Evolutionary conservation across 345 rosid genomes (phyloP).

Genomic region (Syzygium jambos): DNA sequence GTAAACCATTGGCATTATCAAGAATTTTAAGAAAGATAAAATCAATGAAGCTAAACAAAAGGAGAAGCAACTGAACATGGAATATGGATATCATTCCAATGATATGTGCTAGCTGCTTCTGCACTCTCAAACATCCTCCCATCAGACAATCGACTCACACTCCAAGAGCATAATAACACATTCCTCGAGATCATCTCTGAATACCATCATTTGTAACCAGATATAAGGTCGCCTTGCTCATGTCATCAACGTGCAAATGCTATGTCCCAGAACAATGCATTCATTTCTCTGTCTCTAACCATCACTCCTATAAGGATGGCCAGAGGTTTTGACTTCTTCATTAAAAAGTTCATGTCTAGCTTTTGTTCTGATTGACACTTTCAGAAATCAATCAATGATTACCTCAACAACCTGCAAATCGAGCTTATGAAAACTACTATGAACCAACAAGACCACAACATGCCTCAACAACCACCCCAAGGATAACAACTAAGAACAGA

Average conservation of each 20-base stretch:
- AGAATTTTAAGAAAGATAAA: neutral
- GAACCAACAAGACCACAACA: neutral
- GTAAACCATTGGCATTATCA: neutral
- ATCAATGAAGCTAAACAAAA: neutral
- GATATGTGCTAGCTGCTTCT: neutral
- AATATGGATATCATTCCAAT: neutral
- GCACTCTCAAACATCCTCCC: neutral
- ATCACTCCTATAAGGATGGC: neutral
- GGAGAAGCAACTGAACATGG: neutral
- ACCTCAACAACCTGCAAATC: neutral
- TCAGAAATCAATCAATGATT: neutral
- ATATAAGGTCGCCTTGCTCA: neutral
- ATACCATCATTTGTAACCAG: neutral
- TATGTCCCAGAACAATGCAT: neutral
- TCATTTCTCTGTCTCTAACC: neutral
- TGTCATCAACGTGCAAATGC: neutral
- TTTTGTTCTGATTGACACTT: neutral
- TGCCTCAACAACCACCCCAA: neutral
- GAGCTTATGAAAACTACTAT: neutral
- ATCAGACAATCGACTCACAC: neutral
- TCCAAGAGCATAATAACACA: neutral
- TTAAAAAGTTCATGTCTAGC: neutral
- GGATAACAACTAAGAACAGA: neutral
- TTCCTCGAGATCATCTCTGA: neutral
- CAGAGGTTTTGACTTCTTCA: neutral